Conservation (phyloP, 768 basidiomycete species). For the Flagelloscypha sp. region DNA sequence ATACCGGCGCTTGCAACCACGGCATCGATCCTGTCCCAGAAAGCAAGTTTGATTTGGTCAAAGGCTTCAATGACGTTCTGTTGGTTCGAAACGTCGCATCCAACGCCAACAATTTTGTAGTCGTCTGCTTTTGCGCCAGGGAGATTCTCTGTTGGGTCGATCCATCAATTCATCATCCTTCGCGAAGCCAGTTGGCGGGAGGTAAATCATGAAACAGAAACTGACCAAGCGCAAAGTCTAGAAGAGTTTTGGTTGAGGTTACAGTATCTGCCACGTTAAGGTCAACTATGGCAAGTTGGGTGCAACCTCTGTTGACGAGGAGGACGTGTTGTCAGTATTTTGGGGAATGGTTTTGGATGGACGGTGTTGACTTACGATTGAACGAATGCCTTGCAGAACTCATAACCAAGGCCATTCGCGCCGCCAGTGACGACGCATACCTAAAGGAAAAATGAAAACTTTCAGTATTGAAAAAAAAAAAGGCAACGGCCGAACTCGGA, state of each 20-base stretch:
- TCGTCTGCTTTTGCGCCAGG: slow-evolving; percentile 44
- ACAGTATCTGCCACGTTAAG: slow-evolving; percentile 63
- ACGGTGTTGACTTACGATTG: slow-evolving; percentile 53
- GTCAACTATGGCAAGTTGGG: slow-evolving; percentile 73
- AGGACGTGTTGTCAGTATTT: slow-evolving; percentile 5
- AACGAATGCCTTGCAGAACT: slow-evolving; percentile 86
- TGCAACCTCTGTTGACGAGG: slow-evolving; percentile 56
- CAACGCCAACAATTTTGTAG: slow-evolving; percentile 64
- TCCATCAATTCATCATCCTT: slow-evolving; percentile 10
- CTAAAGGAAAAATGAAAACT: slow-evolving; percentile 25
- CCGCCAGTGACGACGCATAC: slow-evolving; percentile 92
- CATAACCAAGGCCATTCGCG: slow-evolving; percentile 82
- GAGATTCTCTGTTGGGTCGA: slow-evolving; percentile 49
- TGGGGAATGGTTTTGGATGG: not conserved
- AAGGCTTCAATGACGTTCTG: slow-evolving; percentile 68
- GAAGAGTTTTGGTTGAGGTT: slow-evolving; percentile 61
- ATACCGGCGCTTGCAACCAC: slow-evolving; percentile 85
- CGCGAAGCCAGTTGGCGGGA: slow-evolving; percentile 2
- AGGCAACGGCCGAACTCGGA: slow-evolving; percentile 18
- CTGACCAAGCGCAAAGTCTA: slow-evolving; percentile 42
- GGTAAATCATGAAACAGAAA: slow-evolving; percentile 7
- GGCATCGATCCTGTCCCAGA: slow-evolving; percentile 65
- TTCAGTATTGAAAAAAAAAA: not conserved
- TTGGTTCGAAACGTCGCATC: slow-evolving; percentile 86
- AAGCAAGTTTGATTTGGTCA: slow-evolving; percentile 49